Percentiles rank a stretch among this genome's conserved stretches.
Evolutionary conservation across 306 rosid species (phyloP).

Genomic region (Heteromeles arbutifolia): DNA sequence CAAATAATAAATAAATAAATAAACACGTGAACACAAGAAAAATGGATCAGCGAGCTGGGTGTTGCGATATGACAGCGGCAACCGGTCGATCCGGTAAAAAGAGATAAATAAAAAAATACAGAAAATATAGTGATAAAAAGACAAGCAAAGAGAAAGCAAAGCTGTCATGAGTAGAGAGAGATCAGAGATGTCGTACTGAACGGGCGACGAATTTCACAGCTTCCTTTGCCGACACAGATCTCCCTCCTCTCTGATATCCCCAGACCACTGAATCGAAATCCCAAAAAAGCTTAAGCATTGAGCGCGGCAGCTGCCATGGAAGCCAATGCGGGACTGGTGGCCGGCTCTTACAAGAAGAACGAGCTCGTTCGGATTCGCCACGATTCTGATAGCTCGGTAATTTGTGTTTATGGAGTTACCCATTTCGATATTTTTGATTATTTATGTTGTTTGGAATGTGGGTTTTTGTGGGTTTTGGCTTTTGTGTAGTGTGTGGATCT

Average conservation of each 20-base stretch:
- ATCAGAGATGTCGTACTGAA: constrained; percentile 47
- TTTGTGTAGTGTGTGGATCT: constrained; percentile 12
- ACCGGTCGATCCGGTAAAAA: constrained; percentile 32
- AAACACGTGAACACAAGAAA: too few relatives aligned
- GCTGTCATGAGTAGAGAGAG: constrained; percentile 12
- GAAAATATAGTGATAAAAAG: constrained; percentile 7
- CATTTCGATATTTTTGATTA: not conserved
- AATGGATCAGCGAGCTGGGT: not conserved
- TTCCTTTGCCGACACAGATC: constrained; percentile 7
- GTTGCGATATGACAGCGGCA: not conserved
- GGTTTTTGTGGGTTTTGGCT: not conserved
- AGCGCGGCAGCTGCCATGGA: constrained; percentile 38
- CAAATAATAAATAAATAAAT: too few relatives aligned
- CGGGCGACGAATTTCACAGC: constrained; percentile 44
- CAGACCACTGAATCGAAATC: not conserved
- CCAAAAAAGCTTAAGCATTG: constrained; percentile 10
- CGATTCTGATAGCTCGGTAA: constrained; percentile 86
- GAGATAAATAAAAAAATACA: constrained; percentile 1
- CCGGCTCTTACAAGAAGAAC: constrained; percentile 89
- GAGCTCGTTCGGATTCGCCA: constrained; percentile 94
- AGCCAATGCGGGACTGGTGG: constrained; percentile 85
- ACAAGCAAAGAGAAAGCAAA: not conserved
- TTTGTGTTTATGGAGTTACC: constrained; percentile 14
- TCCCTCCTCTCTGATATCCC: constrained; percentile 1
- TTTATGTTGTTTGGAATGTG: not conserved